Base-by-base conservation (phyloP, 305 asterid species). In the Coffea humblotiana region DNA sequence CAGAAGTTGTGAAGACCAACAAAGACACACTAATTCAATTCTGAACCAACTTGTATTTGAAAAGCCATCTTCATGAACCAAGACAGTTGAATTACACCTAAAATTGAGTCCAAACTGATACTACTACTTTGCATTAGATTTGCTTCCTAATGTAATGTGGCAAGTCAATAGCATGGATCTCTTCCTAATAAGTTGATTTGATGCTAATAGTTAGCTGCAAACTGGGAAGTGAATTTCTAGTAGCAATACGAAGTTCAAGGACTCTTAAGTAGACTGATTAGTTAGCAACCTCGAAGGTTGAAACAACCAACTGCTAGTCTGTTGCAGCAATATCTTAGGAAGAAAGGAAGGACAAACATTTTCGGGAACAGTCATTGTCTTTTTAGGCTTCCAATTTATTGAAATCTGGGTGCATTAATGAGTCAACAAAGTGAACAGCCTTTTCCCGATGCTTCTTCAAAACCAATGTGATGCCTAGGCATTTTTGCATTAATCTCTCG, bases 371-470 rank as follows among this genome's bases (percentile, higher is more conserved):
- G 85, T 25, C 76, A 61, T 40, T 72, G 77, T 72, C 72, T 32
- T 58, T 61, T 80, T 58, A 19, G 76, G 64, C 69, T 77, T 77
- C 72, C 37, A 13, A 73, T 56, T 7, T 25, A 69, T 82, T 64
- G 84, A 54, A 84, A 74, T 84, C 71, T 15, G 80, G 54, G 80
- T 72, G 82, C 86, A 80, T 85, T 72, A 61, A 79, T 78, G 68
- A 75, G 77, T 86, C 84, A 82, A 84, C 82, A 68, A 72, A 61
- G 52, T 61, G 60, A 74, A 47, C 35, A 66, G 8, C 70, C 78
- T 47, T 77, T 74, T 56, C 12, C 73, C 66, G 49, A 82, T 66
- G 49, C 79, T 64, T 72, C 75, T 40, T 40, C 75, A 29, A 45
- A 51, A 45, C 45, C 64, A 60, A 37, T 9, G n/a, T 70, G 80